Conservation (phyloP, 2,329 filamentous ascomycete species). For the Xylariaceae sp. region DNA sequence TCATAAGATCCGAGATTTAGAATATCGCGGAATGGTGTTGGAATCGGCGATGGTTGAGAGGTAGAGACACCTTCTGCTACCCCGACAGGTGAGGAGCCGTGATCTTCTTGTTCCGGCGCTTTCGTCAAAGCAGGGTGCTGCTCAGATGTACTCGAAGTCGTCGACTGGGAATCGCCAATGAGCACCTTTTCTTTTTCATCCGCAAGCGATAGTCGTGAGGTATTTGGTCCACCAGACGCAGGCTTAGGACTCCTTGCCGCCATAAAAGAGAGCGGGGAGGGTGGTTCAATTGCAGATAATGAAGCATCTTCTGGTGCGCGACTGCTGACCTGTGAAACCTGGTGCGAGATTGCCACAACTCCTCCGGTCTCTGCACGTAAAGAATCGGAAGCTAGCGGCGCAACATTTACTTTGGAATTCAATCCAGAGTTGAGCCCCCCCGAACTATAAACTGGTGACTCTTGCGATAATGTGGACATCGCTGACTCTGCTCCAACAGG, state of each 20-base stretch:
- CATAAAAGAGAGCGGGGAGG: conserved; percentile 52
- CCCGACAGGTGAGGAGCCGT: neutral
- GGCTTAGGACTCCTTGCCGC: conserved; percentile 38
- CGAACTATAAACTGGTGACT: conserved; percentile 1
- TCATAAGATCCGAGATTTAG: conserved; percentile 68
- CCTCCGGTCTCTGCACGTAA: conserved; percentile 29
- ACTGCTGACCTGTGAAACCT: conserved; percentile 48
- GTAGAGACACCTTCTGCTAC: neutral
- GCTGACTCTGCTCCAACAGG: conserved; percentile 25
- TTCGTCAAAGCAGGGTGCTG: conserved; percentile 42
- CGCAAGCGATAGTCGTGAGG: conserved; percentile 47
- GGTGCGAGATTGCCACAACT: conserved; percentile 41
- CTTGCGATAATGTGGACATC: conserved; percentile 9
- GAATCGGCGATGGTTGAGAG: conserved; percentile 4
- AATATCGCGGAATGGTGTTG: conserved; percentile 75
- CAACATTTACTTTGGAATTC: conserved; percentile 1
- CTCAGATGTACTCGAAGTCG: conserved; percentile 46
- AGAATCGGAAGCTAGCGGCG: conserved; percentile 10
- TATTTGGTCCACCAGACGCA: conserved; percentile 24
- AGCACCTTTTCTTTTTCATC: conserved; percentile 50
- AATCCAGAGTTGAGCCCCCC: neutral
- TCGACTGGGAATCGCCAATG: conserved; percentile 35
- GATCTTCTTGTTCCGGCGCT: conserved; percentile 1
- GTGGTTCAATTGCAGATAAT: conserved; percentile 46
- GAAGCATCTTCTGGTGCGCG: conserved; percentile 38